Percentiles rank a stretch among this genome's conserved stretches.
phyloP scores from a whole-genome alignment of 176 grass and related monocot genomes.

The Eragrostis nindensis region DNA sequence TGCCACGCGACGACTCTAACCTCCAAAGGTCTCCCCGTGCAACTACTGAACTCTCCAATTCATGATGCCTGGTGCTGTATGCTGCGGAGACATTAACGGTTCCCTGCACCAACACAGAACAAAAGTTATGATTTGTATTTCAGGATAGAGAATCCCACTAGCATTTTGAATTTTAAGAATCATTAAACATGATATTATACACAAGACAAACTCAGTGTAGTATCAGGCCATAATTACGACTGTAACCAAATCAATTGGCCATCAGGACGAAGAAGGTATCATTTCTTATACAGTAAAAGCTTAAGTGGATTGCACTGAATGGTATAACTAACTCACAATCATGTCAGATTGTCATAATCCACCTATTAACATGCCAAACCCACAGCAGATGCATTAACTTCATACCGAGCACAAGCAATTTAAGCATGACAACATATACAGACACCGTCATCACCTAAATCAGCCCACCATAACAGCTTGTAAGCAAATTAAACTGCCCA shows the following conservation, averaged over 20 bases:
- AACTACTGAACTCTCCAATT: conserved; percentile 76
- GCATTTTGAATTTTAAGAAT: background rate
- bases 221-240: background rate
- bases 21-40: conserved; percentile 92
- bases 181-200: background rate
- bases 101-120: conserved; percentile 56
- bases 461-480: background rate
- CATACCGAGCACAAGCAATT: background rate
- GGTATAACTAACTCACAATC: background rate
- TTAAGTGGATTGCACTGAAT: background rate
- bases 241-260: background rate
- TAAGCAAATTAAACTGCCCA: background rate
- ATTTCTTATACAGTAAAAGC: background rate
- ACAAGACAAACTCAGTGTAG: background rate
- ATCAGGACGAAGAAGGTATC: background rate
- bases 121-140: conserved; percentile 32
- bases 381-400: background rate
- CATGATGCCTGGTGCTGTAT: conserved; percentile 66
- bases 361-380: background rate
- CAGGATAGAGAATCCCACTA: background rate
- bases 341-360: background rate
- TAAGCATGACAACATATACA: background rate
- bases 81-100: conserved; percentile 74
- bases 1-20: conserved; percentile 71
- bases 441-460: background rate